Conservation (phyloP, 495 filamentous ascomycete genomes). For the Talaromyces liani region DNA sequence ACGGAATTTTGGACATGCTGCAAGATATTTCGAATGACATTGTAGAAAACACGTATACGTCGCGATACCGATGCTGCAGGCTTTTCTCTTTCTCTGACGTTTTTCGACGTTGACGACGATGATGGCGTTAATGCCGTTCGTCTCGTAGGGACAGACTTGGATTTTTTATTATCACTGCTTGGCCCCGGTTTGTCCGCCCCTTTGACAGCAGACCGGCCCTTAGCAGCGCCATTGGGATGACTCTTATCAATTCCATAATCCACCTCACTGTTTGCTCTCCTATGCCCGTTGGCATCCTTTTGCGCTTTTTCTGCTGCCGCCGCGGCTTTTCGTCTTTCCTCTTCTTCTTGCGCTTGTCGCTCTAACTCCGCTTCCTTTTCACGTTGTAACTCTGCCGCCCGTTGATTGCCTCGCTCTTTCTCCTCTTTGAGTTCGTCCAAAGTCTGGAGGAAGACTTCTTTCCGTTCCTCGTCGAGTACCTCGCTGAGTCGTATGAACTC, state of each 20-base stretch:
- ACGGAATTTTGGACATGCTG: constrained; percentile 55
- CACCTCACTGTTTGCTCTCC: constrained; percentile 43
- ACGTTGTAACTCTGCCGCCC: constrained; percentile 51
- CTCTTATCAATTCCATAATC: constrained; percentile 49
- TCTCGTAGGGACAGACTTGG: constrained; percentile 13
- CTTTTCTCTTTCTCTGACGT: constrained; percentile 33
- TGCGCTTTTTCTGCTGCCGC: constrained; percentile 31
- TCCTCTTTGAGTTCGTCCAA: constrained; percentile 54
- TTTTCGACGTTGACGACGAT: constrained; percentile 24
- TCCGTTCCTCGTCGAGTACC: constrained; percentile 83
- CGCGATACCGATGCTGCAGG: constrained; percentile 21
- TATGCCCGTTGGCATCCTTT: constrained; percentile 34
- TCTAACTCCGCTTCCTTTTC: constrained; percentile 57
- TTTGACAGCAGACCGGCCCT: constrained; percentile 23
- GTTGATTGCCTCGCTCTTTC: constrained; percentile 64
- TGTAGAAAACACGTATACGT: constrained; percentile 25
- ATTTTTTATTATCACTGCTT: constrained; percentile 17
- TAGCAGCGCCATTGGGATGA: constrained; percentile 27
- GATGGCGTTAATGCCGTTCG: constrained; percentile 28
- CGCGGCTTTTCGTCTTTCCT: constrained; percentile 51
- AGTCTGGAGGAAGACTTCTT: constrained; percentile 75
- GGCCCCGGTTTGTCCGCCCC: constrained; percentile 20
- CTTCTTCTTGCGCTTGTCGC: constrained; percentile 40
- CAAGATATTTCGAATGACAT: constrained; percentile 53
- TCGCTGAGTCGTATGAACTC: constrained; percentile 82